These are phyloP conservation scores for Serendipita sp. DNA, from an alignment of 768 basidiomycete species.

Conservation along the genomic window DNA sequence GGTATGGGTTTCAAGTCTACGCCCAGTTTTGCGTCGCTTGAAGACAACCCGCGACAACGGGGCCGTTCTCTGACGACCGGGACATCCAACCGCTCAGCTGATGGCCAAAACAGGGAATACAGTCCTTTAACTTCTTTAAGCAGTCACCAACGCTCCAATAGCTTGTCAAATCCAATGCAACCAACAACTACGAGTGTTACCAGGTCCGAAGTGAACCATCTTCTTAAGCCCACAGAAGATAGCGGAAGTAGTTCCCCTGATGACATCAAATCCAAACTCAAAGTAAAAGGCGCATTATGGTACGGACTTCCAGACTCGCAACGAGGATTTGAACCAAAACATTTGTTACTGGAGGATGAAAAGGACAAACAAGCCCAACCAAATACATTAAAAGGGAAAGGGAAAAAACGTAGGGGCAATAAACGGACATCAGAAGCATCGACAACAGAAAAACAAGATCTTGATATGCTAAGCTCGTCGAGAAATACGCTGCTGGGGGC, in stretches of 20 bases:
- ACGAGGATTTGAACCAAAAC: neutral
- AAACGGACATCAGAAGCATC: neutral
- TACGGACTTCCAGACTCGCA: neutral
- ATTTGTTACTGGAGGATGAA: neutral
- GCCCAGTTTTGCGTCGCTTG: neutral
- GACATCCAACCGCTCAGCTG: neutral
- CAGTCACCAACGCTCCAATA: neutral
- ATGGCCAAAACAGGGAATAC: neutral
- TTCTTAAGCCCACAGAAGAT: neutral
- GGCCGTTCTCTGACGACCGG: neutral
- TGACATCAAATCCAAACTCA: neutral
- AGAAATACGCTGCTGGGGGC: too few species aligned
- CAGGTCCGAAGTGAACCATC: neutral
- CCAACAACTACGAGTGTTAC: neutral
- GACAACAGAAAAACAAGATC: too few species aligned
- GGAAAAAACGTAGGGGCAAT: neutral
- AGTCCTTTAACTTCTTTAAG: neutral
- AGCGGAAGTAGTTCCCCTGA: neutral
- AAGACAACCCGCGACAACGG: neutral
- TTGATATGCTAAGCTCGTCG: too few species aligned
- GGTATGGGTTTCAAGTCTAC: neutral
- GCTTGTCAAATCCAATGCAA: neutral
- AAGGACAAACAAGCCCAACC: neutral
- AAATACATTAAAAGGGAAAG: neutral
- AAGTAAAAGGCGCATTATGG: neutral